Evolutionary conservation across 139 green algal genomes (phyloP).

Genomic region (Coelastrella sp.): DNA sequence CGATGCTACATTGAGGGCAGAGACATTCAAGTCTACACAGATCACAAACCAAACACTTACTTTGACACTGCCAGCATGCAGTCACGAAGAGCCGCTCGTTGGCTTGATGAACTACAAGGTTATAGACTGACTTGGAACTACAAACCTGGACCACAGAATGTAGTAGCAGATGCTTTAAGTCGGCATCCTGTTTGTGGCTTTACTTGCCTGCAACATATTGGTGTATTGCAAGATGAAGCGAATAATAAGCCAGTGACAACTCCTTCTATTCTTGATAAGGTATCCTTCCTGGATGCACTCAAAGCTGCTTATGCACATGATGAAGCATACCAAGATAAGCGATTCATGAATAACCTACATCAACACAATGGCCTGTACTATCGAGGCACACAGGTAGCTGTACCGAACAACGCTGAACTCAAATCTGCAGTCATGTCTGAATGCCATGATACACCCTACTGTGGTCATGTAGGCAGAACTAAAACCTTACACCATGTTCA

Average conservation of each 20-base stretch:
- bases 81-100: neutral
- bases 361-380: constrained; percentile 28
- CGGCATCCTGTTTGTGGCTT: neutral
- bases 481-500: neutral
- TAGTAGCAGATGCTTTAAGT: neutral
- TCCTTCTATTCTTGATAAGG: too few species aligned
- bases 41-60: constrained; percentile 35
- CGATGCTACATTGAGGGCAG: constrained; percentile 4
- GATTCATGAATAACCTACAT: too few species aligned
- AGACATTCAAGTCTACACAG: constrained; percentile 17
- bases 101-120: constrained; percentile 21
- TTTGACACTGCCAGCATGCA: constrained; percentile 10
- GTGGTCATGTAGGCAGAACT: neutral
- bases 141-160: neutral
- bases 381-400: neutral
- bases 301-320: neutral
- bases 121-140: constrained; percentile 1
- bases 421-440: neutral
- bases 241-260: too few species aligned
- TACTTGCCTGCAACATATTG: neutral
- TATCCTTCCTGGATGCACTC: neutral
- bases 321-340: too few species aligned
- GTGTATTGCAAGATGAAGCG: too few species aligned
- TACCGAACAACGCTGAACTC: neutral
- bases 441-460: constrained; percentile 17